Conservation (phyloP, 306 rosid species). For the Cicer cuneatum region DNA sequence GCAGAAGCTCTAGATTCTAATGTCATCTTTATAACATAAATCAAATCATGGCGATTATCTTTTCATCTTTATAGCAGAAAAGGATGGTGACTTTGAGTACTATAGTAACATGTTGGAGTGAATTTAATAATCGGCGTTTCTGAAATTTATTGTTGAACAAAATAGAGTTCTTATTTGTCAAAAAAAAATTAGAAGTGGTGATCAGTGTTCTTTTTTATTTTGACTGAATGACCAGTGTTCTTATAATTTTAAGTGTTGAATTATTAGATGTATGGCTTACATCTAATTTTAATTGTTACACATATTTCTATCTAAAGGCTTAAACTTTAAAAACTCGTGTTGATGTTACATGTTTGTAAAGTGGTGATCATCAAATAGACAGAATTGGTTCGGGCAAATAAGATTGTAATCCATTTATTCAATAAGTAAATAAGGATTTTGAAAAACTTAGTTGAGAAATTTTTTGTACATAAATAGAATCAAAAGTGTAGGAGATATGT, state of each 20-base stretch:
- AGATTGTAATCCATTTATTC: background rate
- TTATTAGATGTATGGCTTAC: too few species aligned
- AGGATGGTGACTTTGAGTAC: background rate
- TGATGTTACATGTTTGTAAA: too few species aligned
- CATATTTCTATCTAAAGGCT: too few species aligned
- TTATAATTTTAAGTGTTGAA: background rate
- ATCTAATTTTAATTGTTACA: too few species aligned
- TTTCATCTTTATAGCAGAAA: background rate
- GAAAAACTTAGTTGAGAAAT: background rate
- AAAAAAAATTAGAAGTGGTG: too few species aligned
- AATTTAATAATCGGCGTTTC: background rate
- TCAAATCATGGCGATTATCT: background rate
- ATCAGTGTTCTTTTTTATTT: background rate
- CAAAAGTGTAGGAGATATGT: background rate
- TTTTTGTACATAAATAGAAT: background rate
- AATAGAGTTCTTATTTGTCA: background rate
- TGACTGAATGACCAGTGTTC: background rate
- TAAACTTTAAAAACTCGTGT: too few species aligned
- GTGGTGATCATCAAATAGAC: too few species aligned
- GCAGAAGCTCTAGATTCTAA: background rate
- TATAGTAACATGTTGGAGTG: background rate
- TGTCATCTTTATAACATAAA: constrained; percentile 25
- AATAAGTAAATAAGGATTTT: background rate
- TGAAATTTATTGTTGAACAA: background rate
- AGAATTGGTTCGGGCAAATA: too few species aligned